Evolutionary conservation across 345 rosid genomes (phyloP).

Genomic region (Melastoma malabathricum): DNA sequence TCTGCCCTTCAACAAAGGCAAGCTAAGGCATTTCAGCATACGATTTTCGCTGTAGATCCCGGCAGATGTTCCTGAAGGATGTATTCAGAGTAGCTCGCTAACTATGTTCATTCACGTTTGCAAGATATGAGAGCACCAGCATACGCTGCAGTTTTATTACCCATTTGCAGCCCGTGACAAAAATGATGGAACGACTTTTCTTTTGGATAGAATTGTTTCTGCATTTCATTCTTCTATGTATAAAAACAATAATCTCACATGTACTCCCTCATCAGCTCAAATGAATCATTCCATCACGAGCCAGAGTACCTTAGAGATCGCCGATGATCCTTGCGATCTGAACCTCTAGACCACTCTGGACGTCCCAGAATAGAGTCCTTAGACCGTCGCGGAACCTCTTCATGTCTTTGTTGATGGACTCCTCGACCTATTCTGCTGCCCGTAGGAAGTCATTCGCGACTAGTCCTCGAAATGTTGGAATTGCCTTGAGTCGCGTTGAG

Average conservation of each 20-base stretch:
- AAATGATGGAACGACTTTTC: no score
- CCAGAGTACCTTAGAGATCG: conserved; percentile 77
- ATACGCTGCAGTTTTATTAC: no score
- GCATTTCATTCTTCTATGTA: no score
- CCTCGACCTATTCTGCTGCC: conserved; percentile 32
- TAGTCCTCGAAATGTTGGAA: conserved; percentile 17
- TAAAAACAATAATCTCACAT: not conserved
- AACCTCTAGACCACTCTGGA: conserved; percentile 88
- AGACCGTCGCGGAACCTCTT: conserved; percentile 53
- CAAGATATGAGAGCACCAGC: no score
- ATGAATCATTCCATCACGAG: conserved; percentile 74
- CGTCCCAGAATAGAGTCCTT: conserved; percentile 53
- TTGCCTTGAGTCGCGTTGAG: conserved; percentile 18
- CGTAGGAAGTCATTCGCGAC: conserved; percentile 37
- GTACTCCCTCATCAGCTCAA: conserved; percentile 21
- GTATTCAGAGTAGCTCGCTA: no score
- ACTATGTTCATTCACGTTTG: no score
- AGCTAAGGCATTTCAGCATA: no score
- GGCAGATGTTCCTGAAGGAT: no score
- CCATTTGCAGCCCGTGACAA: no score
- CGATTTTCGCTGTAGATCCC: no score
- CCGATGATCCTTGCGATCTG: conserved; percentile 82
- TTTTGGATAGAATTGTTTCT: no score
- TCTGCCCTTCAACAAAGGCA: no score
- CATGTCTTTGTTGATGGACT: conserved; percentile 39